These are phyloP conservation scores for Rhodotorula mucilaginosa DNA, from an alignment of 1,284 basidiomycete species.

Conservation along the genomic window DNA sequence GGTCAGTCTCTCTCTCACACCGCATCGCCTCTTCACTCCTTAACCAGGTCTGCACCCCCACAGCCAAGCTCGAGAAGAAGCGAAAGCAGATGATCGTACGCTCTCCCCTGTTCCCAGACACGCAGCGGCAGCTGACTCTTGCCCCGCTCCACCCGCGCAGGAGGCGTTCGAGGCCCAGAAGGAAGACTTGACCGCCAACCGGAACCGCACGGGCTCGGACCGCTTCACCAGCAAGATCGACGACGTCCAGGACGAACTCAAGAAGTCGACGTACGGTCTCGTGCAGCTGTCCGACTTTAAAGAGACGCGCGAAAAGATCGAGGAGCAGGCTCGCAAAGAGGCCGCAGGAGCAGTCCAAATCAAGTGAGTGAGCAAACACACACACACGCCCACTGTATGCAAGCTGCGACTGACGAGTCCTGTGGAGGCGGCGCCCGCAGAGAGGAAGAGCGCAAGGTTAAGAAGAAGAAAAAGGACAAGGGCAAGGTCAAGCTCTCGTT, in stretches of 20 bases:
- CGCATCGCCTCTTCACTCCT: not conserved
- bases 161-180: slow-evolving; percentile 88
- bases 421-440: slow-evolving; percentile 62
- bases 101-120: not conserved
- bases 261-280: slow-evolving; percentile 88
- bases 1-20: slow-evolving; percentile 3
- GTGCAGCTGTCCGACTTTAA: slow-evolving; percentile 89
- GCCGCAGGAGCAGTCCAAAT: slow-evolving; percentile 75
- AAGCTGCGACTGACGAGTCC: slow-evolving; percentile 57
- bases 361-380: slow-evolving; percentile 62
- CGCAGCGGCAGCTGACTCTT: not conserved
- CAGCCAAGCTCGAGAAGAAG: slow-evolving; percentile 63
- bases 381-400: not conserved
- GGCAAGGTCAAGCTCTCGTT: slow-evolving; percentile 68
- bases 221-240: slow-evolving; percentile 94
- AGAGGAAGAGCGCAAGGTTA: slow-evolving; percentile 59
- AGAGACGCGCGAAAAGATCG: slow-evolving; percentile 72
- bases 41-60: no score
- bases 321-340: slow-evolving; percentile 86
- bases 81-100: slow-evolving; percentile 66
- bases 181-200: slow-evolving; percentile 62
- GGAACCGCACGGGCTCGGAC: slow-evolving; percentile 53
- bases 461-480: slow-evolving; percentile 80
- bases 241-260: slow-evolving; percentile 89
- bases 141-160: slow-evolving; percentile 21